Evolutionary conservation across 2,329 filamentous ascomycete species (phyloP).

Genomic region (Magnaporthales sp.): DNA sequence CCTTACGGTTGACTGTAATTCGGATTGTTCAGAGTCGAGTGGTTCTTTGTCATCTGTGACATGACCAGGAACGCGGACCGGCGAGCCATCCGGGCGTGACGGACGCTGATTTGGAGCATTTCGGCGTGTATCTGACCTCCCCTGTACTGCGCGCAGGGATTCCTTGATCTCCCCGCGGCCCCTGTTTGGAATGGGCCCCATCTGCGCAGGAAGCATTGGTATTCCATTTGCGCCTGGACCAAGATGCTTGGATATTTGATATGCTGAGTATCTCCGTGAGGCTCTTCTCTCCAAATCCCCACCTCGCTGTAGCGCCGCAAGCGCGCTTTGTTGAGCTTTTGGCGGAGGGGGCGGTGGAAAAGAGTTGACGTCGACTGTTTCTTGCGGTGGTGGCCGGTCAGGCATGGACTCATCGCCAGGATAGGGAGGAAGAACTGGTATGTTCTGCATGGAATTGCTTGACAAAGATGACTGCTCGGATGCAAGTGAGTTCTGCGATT

Average conservation of each 20-base stretch:
- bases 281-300: constrained; percentile 88
- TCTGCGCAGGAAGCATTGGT: constrained; percentile 77
- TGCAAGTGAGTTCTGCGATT: constrained; percentile 32
- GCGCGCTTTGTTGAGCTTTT: constrained; percentile 76
- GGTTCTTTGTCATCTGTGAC: constrained; percentile 53
- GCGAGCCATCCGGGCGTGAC: constrained; percentile 43
- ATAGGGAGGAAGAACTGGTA: constrained; percentile 66
- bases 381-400: constrained; percentile 23
- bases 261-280: constrained; percentile 87
- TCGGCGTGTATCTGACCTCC: constrained; percentile 29
- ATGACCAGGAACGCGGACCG: constrained; percentile 47
- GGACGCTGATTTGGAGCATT: constrained; percentile 35
- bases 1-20: constrained; percentile 26
- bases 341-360: constrained; percentile 69
- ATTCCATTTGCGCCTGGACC: constrained; percentile 74
- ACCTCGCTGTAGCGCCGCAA: constrained; percentile 83
- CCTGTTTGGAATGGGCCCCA: constrained; percentile 74
- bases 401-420: constrained; percentile 48
- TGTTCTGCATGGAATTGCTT: constrained; percentile 68
- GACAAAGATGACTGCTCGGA: constrained; percentile 61
- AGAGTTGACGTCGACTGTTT: constrained; percentile 25
- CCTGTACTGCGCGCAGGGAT: constrained; percentile 63
- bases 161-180: constrained; percentile 72
- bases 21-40: constrained; percentile 13
- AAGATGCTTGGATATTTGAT: constrained; percentile 92